Percentiles rank a stretch among this genome's conserved stretches.
phyloP scores from a whole-genome alignment of 768 basidiomycete genomes.

The Leccinum arenicola region DNA sequence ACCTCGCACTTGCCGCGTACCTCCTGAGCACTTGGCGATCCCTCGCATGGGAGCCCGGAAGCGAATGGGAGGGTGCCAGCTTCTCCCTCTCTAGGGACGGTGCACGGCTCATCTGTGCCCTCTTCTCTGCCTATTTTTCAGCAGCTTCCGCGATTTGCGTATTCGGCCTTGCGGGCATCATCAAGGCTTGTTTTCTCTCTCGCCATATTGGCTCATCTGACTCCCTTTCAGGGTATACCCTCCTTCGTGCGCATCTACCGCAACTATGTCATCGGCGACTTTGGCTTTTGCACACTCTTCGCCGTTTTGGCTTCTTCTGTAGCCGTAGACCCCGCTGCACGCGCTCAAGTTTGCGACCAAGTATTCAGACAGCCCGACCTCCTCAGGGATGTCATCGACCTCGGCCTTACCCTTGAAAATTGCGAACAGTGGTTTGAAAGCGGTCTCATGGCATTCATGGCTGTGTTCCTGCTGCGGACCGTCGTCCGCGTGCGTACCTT shows the following conservation, averaged over 20 bases:
- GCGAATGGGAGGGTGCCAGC: constrained; percentile 47
- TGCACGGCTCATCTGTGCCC: constrained; percentile 52
- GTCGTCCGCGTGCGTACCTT: constrained; percentile 58
- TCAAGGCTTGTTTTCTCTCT: constrained; percentile 47
- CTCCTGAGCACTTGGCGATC: constrained; percentile 44
- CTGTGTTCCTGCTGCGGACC: constrained; percentile 57
- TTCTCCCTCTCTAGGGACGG: constrained; percentile 41
- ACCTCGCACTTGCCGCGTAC: constrained; percentile 38
- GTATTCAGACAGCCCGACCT: constrained; percentile 74
- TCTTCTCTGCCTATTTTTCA: constrained; percentile 65
- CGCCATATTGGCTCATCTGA: background rate
- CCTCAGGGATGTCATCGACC: constrained; percentile 63
- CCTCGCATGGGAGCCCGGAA: constrained; percentile 45
- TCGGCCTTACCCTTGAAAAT: constrained; percentile 74
- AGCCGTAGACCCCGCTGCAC: constrained; percentile 52
- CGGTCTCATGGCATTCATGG: constrained; percentile 56
- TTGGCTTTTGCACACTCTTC: constrained; percentile 63
- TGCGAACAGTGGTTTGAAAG: constrained; percentile 79
- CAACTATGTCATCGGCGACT: constrained; percentile 78
- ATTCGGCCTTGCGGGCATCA: constrained; percentile 65
- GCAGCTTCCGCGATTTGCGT: constrained; percentile 61
- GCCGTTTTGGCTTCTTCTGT: constrained; percentile 56
- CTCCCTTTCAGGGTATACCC: constrained; percentile 48
- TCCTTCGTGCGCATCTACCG: constrained; percentile 76
- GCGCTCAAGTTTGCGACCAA: constrained; percentile 69